These are phyloP conservation scores for Nakaseomyces glabratus DNA, from an alignment of 1,139 yeast species.

Conservation along the genomic window DNA sequence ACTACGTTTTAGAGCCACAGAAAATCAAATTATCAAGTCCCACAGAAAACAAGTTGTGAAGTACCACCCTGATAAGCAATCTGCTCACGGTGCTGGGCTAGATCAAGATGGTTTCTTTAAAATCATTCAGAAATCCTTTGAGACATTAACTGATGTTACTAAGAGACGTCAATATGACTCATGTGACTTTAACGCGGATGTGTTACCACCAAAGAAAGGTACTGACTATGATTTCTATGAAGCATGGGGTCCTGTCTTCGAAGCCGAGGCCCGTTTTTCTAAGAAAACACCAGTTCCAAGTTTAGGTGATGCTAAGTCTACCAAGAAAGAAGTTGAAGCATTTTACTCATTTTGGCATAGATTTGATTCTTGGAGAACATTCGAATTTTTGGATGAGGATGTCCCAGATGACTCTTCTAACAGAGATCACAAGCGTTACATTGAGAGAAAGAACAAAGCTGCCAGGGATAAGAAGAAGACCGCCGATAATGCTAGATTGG, in stretches of 20 bases:
- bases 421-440: conserved; percentile 98
- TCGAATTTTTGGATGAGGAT: conserved; percentile 97
- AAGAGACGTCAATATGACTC: conserved; percentile 94
- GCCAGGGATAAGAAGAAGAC: conserved; percentile 97
- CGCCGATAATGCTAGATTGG: conserved; percentile 88
- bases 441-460: conserved; percentile 93
- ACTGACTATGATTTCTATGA: conserved; percentile 69
- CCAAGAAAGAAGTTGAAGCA: conserved; percentile 77
- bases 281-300: conserved; percentile 80
- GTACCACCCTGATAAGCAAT: conserved; percentile 96
- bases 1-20: conserved; percentile 84
- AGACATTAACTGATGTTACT: conserved; percentile 72
- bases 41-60: conserved; percentile 94
- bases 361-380: conserved; percentile 97
- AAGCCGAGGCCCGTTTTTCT: conserved; percentile 83
- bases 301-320: conserved; percentile 58
- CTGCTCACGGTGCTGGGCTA: conserved; percentile 66
- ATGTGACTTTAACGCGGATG: conserved; percentile 83
- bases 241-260: conserved; percentile 91
- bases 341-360: conserved; percentile 91
- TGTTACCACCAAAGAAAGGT: conserved; percentile 64
- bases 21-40: conserved; percentile 90
- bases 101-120: conserved; percentile 97
- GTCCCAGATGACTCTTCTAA: conserved; percentile 98
- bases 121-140: conserved; percentile 94